These are phyloP conservation scores for Fusarium longipes DNA, from an alignment of 2,329 filamentous ascomycete species.

Conservation along the genomic window DNA sequence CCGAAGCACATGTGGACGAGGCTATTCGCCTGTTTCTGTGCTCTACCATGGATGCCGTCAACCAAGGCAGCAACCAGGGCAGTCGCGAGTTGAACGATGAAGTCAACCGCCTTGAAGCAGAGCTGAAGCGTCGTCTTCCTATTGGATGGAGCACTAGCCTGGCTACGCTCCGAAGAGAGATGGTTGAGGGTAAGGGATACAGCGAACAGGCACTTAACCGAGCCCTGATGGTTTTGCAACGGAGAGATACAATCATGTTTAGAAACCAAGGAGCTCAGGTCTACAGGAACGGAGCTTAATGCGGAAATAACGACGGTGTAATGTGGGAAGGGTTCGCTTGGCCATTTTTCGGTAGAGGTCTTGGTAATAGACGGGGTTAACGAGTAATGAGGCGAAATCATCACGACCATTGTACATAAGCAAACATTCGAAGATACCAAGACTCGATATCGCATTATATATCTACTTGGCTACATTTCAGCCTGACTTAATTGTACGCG, in stretches of 20 bases:
- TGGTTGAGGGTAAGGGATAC: conserved; percentile 92
- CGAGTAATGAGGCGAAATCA: conserved; percentile 39
- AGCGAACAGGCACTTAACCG: conserved; percentile 87
- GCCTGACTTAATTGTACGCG: conserved; percentile 7
- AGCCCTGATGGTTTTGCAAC: conserved; percentile 85
- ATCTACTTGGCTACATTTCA: background rate
- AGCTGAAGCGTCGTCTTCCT: conserved; percentile 85
- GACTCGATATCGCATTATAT: background rate
- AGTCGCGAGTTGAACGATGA: conserved; percentile 93
- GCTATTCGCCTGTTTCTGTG: conserved; percentile 96
- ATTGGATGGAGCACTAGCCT: conserved; percentile 96
- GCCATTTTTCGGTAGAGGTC: conserved; percentile 20
- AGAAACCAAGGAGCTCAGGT: conserved; percentile 80
- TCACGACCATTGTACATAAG: conserved; percentile 6
- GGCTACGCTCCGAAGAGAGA: conserved; percentile 85
- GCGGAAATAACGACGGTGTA: conserved; percentile 10
- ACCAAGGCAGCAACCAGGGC: conserved; percentile 84
- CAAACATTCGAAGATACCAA: conserved; percentile 25
- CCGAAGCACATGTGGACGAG: conserved; percentile 93
- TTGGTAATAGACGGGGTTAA: conserved; percentile 35
- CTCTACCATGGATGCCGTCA: conserved; percentile 97
- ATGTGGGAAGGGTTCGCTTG: conserved; percentile 28
- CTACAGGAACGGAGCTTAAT: conserved; percentile 75
- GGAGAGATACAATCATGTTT: conserved; percentile 87
- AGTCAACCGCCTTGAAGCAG: conserved; percentile 85